These are phyloP conservation scores for Phytophthora chlamydospora DNA, from an alignment of 352 stramenopile genomes.

Conservation along the genomic window DNA sequence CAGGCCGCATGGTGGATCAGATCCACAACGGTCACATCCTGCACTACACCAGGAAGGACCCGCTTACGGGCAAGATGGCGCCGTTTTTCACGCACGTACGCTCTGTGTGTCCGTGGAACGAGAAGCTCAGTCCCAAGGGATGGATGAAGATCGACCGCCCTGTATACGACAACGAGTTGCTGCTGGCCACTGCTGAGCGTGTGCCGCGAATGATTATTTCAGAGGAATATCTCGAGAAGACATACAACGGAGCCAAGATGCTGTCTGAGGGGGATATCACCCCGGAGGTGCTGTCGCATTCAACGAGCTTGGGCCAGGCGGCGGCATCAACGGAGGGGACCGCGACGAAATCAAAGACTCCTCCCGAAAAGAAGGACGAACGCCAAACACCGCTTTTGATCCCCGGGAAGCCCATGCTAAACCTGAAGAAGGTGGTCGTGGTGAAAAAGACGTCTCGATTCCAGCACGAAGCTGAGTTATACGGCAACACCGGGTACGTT, in stretches of 20 bases:
- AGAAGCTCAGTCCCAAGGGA: conserved; percentile 87
- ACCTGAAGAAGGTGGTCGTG: conserved; percentile 84
- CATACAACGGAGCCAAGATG: conserved; percentile 59
- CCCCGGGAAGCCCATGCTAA: conserved; percentile 52
- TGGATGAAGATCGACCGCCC: conserved; percentile 91
- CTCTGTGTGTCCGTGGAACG: conserved; percentile 91
- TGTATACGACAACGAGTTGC: conserved; percentile 90
- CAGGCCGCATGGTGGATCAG: conserved; percentile 87
- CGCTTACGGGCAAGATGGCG: conserved; percentile 72
- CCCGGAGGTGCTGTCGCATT: conserved; percentile 12
- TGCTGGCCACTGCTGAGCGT: conserved; percentile 82
- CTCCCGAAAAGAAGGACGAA: conserved; percentile 23
- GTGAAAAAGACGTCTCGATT: conserved; percentile 91
- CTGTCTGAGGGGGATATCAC: conserved; percentile 18
- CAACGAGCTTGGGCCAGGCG: conserved; percentile 15
- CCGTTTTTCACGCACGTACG: conserved; percentile 90
- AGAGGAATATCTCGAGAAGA: conserved; percentile 89
- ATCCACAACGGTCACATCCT: conserved; percentile 91
- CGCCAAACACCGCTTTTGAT: conserved; percentile 49
- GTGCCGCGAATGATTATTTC: conserved; percentile 90
- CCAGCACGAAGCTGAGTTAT: conserved; percentile 84
- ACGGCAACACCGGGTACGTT: conserved; percentile 79
- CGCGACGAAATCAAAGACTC: not conserved
- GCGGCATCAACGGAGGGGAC: conserved; percentile 3
- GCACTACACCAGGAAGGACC: conserved; percentile 85